Evolutionary conservation across 768 basidiomycete genomes (phyloP).

Genomic region (Mycena belliarum): DNA sequence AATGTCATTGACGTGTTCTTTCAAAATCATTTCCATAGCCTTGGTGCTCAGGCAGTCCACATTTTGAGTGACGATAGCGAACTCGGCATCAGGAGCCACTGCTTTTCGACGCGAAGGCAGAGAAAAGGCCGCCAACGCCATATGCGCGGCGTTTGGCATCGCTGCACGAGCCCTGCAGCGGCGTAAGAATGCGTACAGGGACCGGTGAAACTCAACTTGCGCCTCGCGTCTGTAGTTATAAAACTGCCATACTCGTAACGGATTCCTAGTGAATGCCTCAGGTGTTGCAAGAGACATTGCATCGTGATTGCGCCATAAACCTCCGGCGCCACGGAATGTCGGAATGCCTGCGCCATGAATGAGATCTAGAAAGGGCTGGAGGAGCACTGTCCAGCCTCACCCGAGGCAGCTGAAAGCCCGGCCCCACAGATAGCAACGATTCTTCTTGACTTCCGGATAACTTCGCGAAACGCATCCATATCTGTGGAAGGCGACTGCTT

Average conservation of each 20-base stretch:
- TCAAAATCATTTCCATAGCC: constrained; percentile 35
- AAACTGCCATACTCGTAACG: constrained; percentile 61
- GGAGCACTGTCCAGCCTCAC: constrained; percentile 34
- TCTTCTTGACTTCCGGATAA: constrained; percentile 31
- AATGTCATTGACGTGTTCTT: constrained; percentile 11
- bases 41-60: constrained; percentile 54
- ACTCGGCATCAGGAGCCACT: constrained; percentile 44
- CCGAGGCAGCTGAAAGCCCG: constrained; percentile 66
- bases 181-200: constrained; percentile 3
- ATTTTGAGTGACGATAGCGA: constrained; percentile 61
- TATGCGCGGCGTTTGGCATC: constrained; percentile 58
- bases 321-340: constrained; percentile 54
- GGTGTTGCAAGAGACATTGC: constrained; percentile 55
- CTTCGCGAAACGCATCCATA: constrained; percentile 32
- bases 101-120: constrained; percentile 36
- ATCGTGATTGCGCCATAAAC: constrained; percentile 52
- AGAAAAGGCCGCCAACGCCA: constrained; percentile 48
- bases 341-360: constrained; percentile 36
- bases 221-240: constrained; percentile 61
- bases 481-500: constrained; percentile 15
- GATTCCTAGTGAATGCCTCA: constrained; percentile 48
- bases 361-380: constrained; percentile 9
- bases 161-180: constrained; percentile 44
- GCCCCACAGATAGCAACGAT: constrained; percentile 51
- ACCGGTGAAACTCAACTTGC: constrained; percentile 30